Conservation (phyloP, 176 grass and related monocot species). For the Secale cereale region DNA sequence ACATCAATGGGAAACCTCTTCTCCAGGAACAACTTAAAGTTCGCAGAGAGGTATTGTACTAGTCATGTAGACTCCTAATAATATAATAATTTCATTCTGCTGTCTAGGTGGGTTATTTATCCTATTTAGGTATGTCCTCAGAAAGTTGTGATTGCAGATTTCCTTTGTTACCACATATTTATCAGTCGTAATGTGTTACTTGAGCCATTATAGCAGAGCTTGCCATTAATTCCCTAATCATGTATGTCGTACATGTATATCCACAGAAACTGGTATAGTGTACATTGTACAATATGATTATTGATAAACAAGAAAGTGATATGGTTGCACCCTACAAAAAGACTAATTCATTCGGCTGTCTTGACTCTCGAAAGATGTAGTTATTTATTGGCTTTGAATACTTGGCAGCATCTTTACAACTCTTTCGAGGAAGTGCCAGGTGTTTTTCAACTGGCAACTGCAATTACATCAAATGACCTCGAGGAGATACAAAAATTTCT, state of each 20-base stretch:
- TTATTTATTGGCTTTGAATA: conserved; percentile 22
- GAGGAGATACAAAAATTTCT: conserved; percentile 99
- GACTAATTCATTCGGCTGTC: not conserved
- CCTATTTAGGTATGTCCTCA: not conserved
- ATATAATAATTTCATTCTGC: conserved; percentile 17
- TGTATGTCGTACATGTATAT: not conserved
- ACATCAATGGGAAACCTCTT: conserved; percentile 79
- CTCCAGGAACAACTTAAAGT: conserved; percentile 93
- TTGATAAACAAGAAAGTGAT: conserved; percentile 19
- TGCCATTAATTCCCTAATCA: not conserved
- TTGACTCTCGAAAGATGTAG: conserved; percentile 16
- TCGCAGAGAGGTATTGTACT: conserved; percentile 72
- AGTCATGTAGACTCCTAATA: conserved; percentile 23
- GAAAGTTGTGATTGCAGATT: not conserved
- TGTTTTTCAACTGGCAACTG: conserved; percentile 92
- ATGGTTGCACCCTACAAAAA: not conserved
- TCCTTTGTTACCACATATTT: not conserved
- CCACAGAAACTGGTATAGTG: not conserved
- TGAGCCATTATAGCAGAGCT: not conserved
- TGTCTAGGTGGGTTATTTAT: conserved; percentile 1
- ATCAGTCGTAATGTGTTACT: not conserved
- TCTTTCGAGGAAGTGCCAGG: conserved; percentile 88
- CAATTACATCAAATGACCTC: conserved; percentile 89
- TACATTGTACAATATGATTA: not conserved
- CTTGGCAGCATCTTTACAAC: conserved; percentile 83